These are phyloP conservation scores for Schizopora paradoxa DNA, from an alignment of 1,284 basidiomycete genomes.

Conservation along the genomic window DNA sequence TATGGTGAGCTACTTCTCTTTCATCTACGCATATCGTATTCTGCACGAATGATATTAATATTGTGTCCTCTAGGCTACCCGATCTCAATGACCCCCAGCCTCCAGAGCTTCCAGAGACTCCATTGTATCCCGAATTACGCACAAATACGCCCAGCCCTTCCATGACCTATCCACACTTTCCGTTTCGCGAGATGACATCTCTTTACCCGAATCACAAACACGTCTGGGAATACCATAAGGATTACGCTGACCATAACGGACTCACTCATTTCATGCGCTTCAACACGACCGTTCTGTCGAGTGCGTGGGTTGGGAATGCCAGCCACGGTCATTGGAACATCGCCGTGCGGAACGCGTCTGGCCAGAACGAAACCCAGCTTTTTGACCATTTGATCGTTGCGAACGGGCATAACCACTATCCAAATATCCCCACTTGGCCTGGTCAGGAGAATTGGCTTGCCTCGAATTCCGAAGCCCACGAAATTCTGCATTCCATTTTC, in stretches of 20 bases:
- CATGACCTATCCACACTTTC: constrained; percentile 50
- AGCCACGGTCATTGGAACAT: constrained; percentile 42
- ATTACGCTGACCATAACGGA: constrained; percentile 36
- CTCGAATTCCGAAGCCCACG: constrained; percentile 27
- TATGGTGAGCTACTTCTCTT: constrained; percentile 33
- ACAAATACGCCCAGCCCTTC: constrained; percentile 50
- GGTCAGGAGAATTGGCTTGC: constrained; percentile 46
- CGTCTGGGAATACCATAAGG: constrained; percentile 42
- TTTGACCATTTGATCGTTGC: constrained; percentile 53
- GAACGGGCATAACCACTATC: constrained; percentile 49
- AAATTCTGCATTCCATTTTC: constrained; percentile 49
- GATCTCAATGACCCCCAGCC: constrained; percentile 37
- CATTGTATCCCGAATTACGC: constrained; percentile 47
- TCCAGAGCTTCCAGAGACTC: constrained; percentile 46
- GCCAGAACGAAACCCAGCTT: constrained; percentile 11
- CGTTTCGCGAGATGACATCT: constrained; percentile 44
- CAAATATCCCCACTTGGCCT: constrained; percentile 38
- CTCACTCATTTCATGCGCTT: constrained; percentile 38
- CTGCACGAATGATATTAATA: too few species aligned
- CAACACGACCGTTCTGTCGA: constrained; percentile 40
- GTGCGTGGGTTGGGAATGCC: constrained; percentile 40
- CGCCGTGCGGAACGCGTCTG: constrained; percentile 22
- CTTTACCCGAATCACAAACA: constrained; percentile 45
- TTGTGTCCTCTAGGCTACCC: constrained; percentile 41
- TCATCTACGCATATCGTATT: not conserved